Base-by-base conservation (phyloP, 352 stramenopile species). In the Phytopythium kandeliae region DNA sequence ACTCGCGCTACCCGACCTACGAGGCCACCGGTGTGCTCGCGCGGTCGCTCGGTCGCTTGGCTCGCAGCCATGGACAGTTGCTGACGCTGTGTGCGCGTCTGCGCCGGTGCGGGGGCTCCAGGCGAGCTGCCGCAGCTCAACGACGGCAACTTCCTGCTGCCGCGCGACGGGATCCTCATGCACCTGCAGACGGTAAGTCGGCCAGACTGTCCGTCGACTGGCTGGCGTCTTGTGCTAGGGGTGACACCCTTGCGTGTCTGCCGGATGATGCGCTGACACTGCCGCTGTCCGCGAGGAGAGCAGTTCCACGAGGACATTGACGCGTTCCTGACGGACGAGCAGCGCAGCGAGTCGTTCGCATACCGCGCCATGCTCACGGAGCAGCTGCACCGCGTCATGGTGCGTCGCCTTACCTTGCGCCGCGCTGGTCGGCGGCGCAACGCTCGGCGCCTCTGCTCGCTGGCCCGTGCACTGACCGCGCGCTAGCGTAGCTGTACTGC, bases 261-360 rank as follows among this genome's bases (percentile, higher is more conserved):
- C n/a, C n/a, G n/a, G 15, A 7, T 28, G 41, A 31, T 16, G 10
- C 3, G 33, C 8, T 33, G 31, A 51, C 16, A 17, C 12, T 30
- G 13, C 12, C 57, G 17, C n/a, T 21, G 25, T n/a, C n/a, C n/a
- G n/a, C n/a, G n/a, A n/a, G n/a, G n/a, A 17, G 26, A 50, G 24
- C 49, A 89, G 67, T 95, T 92, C 65, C 82, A 95, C 62, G 57
- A 67, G 37, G 81, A 95, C 51, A 87, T 95, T 53, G 84, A 92
- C 48, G 69, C 65, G 24, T 69, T 69, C 51, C 56, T 95, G 48
- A 85, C 62, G 45, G 79, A 85, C 37, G 53, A 59, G 46, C 77
- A 95, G 53, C 83, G 81, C 46, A 86, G 72, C 62, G 84, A 91
- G 67, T 88, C 77, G 52, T 89, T 86, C 62, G 79, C 84, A 33